Evolutionary conservation across 1,284 basidiomycete genomes (phyloP).

Genomic region (Chalciporus piperatoides): DNA sequence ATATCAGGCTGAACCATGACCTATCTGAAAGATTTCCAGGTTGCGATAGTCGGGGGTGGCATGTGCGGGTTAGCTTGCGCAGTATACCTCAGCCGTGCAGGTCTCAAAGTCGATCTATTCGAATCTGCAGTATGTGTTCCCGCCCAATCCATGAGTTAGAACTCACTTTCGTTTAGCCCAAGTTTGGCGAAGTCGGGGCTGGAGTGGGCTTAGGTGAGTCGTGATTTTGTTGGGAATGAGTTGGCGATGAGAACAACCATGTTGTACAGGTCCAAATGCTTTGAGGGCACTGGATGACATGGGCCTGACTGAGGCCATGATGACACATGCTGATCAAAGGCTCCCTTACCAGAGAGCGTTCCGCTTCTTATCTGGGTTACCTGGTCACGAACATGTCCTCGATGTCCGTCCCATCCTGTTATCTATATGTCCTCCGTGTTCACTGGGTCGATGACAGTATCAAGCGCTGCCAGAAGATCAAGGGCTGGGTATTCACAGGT

Average conservation of each 20-base stretch:
- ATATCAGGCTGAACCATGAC: conserved; percentile 2
- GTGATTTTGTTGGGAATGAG: background rate
- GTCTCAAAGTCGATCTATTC: conserved; percentile 46
- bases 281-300: conserved; percentile 43
- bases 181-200: conserved; percentile 51
- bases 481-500: conserved; percentile 44
- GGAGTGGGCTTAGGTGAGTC: conserved; percentile 49
- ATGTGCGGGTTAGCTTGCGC: conserved; percentile 50
- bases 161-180: conserved; percentile 30
- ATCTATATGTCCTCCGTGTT: background rate
- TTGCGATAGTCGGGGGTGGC: conserved; percentile 53
- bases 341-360: conserved; percentile 35
- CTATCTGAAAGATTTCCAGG: conserved; percentile 38
- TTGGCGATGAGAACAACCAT: background rate
- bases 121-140: conserved; percentile 42
- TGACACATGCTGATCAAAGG: conserved; percentile 36
- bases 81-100: conserved; percentile 40
- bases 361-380: conserved; percentile 41
- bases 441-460: conserved; percentile 34
- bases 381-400: conserved; percentile 43
- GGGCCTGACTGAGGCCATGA: conserved; percentile 41
- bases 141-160: background rate
- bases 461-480: conserved; percentile 32
- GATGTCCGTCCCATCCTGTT: conserved; percentile 35
- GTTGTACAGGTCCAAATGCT: conserved; percentile 46